These are phyloP conservation scores for Copromyces sp. DNA, from an alignment of 495 filamentous ascomycete genomes.

Conservation along the genomic window DNA sequence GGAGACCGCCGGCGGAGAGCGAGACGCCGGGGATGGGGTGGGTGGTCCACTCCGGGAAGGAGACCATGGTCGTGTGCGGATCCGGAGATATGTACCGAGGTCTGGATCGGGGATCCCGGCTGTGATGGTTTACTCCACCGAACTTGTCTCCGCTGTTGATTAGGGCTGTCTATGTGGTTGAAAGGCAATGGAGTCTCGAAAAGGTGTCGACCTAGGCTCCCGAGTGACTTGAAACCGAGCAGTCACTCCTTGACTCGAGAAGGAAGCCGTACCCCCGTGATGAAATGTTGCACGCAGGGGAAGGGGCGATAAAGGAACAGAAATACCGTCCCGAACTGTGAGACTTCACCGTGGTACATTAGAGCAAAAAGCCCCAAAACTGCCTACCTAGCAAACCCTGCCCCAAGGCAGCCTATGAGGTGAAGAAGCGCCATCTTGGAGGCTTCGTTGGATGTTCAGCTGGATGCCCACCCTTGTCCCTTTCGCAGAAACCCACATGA, in stretches of 20 bases:
- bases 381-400: neutral
- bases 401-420: neutral
- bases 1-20: constrained; percentile 39
- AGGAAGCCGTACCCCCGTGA: neutral
- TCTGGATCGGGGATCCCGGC: neutral
- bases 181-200: no score
- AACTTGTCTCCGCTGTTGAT: neutral
- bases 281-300: neutral
- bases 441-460: neutral
- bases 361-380: neutral
- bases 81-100: neutral
- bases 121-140: neutral
- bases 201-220: neutral
- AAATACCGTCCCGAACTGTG: neutral
- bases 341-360: neutral
- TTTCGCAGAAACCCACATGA: neutral
- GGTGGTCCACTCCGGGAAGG: constrained; percentile 24
- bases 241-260: neutral
- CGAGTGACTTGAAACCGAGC: neutral
- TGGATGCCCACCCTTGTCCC: neutral
- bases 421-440: neutral
- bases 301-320: neutral
- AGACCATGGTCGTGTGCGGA: neutral
- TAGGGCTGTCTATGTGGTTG: neutral
- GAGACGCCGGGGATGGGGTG: constrained; percentile 27